phyloP scores from a whole-genome alignment of 305 asterid species.

The Rubia occidens region DNA sequence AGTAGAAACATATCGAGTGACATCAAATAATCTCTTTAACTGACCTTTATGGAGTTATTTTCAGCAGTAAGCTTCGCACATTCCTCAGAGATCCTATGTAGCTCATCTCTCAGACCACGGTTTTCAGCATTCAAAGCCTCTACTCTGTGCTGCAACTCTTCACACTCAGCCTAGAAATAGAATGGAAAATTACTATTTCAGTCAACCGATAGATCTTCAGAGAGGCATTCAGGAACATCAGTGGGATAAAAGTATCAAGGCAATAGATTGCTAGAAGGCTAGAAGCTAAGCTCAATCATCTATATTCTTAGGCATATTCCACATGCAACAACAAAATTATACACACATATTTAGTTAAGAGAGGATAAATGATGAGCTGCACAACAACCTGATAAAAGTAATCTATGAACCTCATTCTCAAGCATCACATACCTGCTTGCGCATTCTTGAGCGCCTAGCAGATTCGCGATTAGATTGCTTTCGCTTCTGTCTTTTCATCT shows the following conservation, averaged over 20 bases:
- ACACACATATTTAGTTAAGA: not conserved
- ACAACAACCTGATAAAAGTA: not conserved
- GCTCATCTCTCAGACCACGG: constrained; percentile 56
- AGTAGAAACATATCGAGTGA: not conserved
- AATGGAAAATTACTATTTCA: not conserved
- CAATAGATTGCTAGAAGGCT: not conserved
- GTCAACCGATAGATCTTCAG: not conserved
- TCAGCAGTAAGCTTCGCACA: constrained; percentile 78
- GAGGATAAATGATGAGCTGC: not conserved
- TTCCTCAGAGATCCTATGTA: constrained; percentile 75
- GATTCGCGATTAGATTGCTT: constrained; percentile 97
- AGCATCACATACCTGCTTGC: constrained; percentile 62
- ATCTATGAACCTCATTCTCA: not conserved
- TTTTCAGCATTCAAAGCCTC: constrained; percentile 63
- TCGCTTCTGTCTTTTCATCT: constrained; percentile 80
- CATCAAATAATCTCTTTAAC: not conserved
- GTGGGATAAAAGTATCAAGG: not conserved
- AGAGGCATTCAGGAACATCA: not conserved
- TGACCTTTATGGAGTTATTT: constrained; percentile 66
- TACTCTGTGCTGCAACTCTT: constrained; percentile 78
- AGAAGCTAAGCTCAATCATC: not conserved
- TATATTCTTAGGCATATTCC: not conserved
- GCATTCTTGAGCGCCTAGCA: constrained; percentile 91
- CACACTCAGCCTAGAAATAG: constrained; percentile 76
- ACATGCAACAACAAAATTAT: not conserved